phyloP scores from a whole-genome alignment of 2,329 filamentous ascomycete species.

The Ophiostoma ulmi region DNA sequence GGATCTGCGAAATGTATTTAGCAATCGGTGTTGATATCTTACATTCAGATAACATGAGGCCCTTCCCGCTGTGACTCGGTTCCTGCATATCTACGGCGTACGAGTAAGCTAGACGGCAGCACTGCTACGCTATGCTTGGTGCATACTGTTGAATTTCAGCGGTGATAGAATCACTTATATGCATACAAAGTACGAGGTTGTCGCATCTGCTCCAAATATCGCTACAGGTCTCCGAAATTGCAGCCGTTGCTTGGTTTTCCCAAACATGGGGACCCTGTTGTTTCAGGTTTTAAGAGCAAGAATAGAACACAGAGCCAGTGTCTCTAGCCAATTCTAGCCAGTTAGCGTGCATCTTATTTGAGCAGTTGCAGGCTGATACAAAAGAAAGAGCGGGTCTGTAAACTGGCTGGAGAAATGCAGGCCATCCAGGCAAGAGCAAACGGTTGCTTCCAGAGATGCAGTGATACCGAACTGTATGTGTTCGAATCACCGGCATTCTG shows the following conservation, averaged over 20 bases:
- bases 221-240: neutral
- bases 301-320: neutral
- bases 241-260: slow-evolving; percentile 9
- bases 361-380: neutral
- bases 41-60: neutral
- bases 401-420: neutral
- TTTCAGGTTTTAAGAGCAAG: slow-evolving; percentile 13
- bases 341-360: slow-evolving; percentile 9
- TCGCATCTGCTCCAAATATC: slow-evolving; percentile 1
- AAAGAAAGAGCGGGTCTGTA: neutral
- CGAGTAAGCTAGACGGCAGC: neutral
- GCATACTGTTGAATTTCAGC: neutral
- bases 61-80: neutral
- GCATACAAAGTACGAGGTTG: neutral
- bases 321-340: neutral
- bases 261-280: slow-evolving; percentile 10
- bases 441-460: neutral
- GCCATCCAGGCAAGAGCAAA: neutral
- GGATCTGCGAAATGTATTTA: slow-evolving; percentile 7
- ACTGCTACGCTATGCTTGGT: neutral
- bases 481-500: neutral
- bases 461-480: neutral
- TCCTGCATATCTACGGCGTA: neutral
- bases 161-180: neutral
- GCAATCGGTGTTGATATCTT: neutral